phyloP scores from a whole-genome alignment of 176 grass and related monocot species.

The Juncus effusus region DNA sequence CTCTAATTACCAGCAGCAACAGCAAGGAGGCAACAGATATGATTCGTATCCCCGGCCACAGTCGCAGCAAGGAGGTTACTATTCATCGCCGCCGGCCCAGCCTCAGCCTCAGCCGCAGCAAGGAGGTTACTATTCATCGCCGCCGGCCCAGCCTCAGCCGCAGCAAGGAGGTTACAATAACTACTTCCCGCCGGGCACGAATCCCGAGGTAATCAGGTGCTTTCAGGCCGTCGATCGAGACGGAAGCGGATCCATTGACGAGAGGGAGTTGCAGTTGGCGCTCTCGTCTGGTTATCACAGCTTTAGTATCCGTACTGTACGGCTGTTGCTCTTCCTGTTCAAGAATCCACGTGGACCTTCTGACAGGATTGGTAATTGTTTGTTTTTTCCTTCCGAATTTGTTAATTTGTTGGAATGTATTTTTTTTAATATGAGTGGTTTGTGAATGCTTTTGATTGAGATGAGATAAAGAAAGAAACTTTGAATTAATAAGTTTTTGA shows the following conservation, averaged over 20 bases:
- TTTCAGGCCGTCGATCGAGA: conserved; percentile 79
- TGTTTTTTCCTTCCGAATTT: background rate
- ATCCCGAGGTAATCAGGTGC: conserved; percentile 59
- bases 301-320: conserved; percentile 72
- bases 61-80: background rate
- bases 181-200: conserved; percentile 60
- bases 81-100: background rate
- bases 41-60: background rate
- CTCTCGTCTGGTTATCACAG: conserved; percentile 54
- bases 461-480: background rate
- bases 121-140: background rate
- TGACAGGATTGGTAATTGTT: conserved; percentile 23
- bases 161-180: background rate
- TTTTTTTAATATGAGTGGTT: background rate
- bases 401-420: background rate
- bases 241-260: conserved; percentile 66
- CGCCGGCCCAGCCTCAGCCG: background rate
- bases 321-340: conserved; percentile 74
- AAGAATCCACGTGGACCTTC: conserved; percentile 36
- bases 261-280: conserved; percentile 67
- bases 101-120: conserved; percentile 18
- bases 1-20: background rate
- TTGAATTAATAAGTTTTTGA: conserved; percentile 13
- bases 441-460: background rate
- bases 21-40: background rate